Percentiles rank a stretch among this genome's conserved stretches.
phyloP scores from a whole-genome alignment of 495 filamentous ascomycete species.

The Clavariopsis aquatica region DNA sequence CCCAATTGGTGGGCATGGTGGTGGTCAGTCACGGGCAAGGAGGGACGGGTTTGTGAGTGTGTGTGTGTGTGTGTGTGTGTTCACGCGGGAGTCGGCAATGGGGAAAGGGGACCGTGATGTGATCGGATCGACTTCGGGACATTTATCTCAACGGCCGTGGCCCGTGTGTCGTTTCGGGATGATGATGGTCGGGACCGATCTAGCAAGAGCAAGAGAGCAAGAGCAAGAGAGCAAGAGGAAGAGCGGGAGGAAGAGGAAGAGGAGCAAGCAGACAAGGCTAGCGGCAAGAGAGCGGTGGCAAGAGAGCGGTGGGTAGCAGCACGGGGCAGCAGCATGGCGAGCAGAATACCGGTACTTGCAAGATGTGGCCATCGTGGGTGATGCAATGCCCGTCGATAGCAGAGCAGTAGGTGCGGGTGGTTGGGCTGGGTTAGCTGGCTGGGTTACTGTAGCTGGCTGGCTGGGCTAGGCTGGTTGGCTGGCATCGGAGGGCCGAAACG shows the following conservation, averaged over 20 bases:
- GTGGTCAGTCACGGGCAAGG: neutral
- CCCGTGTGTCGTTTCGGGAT: constrained; percentile 17
- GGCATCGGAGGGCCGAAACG: neutral
- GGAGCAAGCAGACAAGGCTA: neutral
- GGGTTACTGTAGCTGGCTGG: too few relatives aligned
- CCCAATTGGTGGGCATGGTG: constrained; percentile 24
- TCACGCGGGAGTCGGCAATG: too few relatives aligned
- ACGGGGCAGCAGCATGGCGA: constrained; percentile 1
- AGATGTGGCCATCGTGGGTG: neutral
- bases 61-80: too few relatives aligned
- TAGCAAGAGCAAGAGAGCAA: neutral
- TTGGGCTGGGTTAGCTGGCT: neutral
- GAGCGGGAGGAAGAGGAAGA: too few relatives aligned
- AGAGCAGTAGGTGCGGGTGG: neutral
- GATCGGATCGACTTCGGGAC: constrained; percentile 27
- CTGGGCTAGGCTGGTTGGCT: neutral
- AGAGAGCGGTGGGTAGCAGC: too few relatives aligned
- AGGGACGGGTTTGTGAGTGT: constrained; percentile 15
- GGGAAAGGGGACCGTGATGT: too few relatives aligned
- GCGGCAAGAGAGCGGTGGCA: too few relatives aligned
- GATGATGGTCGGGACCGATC: constrained; percentile 12
- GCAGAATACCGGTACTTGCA: neutral
- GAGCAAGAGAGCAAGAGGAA: too few relatives aligned
- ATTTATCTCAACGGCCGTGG: neutral
- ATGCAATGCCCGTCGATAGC: constrained; percentile 4